Percentiles rank a stretch among this genome's conserved stretches.
Conservation (phyloP, 345 rosid genomes). For the Eucalyptus guilfoylei region DNA sequence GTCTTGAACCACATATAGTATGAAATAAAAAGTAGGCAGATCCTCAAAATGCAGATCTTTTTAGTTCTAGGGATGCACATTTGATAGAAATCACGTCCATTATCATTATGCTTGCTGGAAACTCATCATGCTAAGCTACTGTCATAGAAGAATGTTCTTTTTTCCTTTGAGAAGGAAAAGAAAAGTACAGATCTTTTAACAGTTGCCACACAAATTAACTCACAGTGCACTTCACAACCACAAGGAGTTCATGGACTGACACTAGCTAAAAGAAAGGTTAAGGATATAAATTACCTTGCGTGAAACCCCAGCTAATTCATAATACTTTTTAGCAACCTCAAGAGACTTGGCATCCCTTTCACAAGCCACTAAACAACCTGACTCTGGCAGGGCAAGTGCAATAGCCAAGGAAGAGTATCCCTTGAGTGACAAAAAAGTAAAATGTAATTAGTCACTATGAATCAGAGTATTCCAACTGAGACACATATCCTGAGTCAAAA, state of each 20-base stretch:
- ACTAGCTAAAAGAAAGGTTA: not conserved
- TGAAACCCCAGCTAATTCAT: constrained; percentile 65
- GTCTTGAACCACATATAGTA: not conserved
- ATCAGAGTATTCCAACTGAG: not conserved
- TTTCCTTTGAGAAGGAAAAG: not conserved
- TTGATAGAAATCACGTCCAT: not conserved
- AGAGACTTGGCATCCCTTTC: constrained; percentile 73
- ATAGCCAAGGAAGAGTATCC: constrained; percentile 92
- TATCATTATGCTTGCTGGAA: not conserved
- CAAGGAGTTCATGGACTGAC: not conserved
- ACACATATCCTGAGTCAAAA: not conserved
- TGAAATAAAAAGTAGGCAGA: not conserved
- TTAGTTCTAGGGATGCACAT: not conserved
- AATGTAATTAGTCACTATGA: not conserved
- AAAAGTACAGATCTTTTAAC: not conserved
- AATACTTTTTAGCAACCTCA: constrained; percentile 68
- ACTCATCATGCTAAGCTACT: not conserved
- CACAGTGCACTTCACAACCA: not conserved
- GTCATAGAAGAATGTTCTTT: not conserved
- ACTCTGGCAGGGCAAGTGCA: constrained; percentile 71
- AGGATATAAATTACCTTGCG: constrained; percentile 43
- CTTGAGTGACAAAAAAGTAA: constrained; percentile 10
- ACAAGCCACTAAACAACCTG: constrained; percentile 79
- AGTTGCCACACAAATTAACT: not conserved
- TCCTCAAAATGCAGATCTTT: not conserved